phyloP scores from a whole-genome alignment of 257 asterid genomes.

The Coffea eugenioides region DNA sequence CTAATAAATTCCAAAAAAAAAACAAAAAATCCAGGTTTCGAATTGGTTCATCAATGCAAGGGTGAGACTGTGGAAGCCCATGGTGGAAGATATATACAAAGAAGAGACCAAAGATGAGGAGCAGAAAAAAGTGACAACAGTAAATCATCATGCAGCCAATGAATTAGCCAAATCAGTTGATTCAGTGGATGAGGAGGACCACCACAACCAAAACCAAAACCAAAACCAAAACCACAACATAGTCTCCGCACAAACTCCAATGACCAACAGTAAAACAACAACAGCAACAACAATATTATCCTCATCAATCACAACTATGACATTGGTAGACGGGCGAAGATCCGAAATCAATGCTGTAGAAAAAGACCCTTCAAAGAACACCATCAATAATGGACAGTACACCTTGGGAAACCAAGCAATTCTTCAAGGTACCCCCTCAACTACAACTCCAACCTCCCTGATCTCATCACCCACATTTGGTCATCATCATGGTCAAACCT shows the following conservation, averaged over 20 bases:
- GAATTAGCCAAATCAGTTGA: slow-evolving; percentile 11
- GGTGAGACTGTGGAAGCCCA: slow-evolving; percentile 91
- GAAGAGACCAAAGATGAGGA: slow-evolving; percentile 49
- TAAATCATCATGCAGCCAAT: slow-evolving; percentile 20
- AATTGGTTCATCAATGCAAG: slow-evolving; percentile 96
- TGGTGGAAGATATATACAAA: slow-evolving; percentile 86
- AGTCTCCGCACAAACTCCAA: slow-evolving; percentile 29
- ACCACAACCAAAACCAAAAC: background rate
- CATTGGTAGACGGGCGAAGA: slow-evolving; percentile 30
- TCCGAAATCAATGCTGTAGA: slow-evolving; percentile 42
- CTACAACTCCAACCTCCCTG: slow-evolving; percentile 9
- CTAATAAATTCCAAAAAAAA: slow-evolving; percentile 14
- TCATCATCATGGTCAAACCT: background rate
- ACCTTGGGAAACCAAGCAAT: slow-evolving; percentile 42
- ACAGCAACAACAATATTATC: background rate
- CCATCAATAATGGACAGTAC: slow-evolving; percentile 31
- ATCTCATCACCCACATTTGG: slow-evolving; percentile 14
- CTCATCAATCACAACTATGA: slow-evolving; percentile 15
- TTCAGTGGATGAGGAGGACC: slow-evolving; percentile 15
- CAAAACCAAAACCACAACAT: background rate
- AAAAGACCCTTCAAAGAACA: slow-evolving; percentile 44
- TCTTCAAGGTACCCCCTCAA: slow-evolving; percentile 20
- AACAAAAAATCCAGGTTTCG: slow-evolving; percentile 50
- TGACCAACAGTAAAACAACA: background rate
- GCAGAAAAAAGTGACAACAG: slow-evolving; percentile 19